Conservation (phyloP, 2,329 filamentous ascomycete species). For the Sporothrix mexicana region DNA sequence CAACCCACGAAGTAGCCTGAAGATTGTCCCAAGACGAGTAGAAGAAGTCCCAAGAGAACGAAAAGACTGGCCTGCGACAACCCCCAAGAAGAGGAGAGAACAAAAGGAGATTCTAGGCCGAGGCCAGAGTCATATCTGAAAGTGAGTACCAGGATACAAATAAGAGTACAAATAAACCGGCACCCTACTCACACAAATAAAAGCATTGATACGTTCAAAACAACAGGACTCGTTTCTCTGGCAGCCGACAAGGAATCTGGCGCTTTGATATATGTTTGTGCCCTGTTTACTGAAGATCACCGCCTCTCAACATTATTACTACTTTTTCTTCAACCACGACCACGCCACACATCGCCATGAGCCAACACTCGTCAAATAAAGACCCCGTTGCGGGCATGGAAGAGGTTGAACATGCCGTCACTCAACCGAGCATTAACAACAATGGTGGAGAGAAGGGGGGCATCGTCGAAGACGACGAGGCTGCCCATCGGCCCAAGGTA, state of each 20-base stretch:
- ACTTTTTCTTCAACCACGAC: not conserved
- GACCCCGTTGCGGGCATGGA: not conserved
- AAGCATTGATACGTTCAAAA: not conserved
- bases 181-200: not conserved
- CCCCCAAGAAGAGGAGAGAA: not conserved
- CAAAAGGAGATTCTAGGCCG: not conserved
- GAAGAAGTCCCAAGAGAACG: no score
- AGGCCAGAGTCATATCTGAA: not conserved
- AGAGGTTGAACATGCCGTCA: not conserved
- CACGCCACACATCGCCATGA: not conserved
- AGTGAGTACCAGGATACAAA: not conserved
- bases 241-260: not conserved
- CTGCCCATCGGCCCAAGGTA: not conserved
- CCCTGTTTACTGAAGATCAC: slow-evolving; percentile 3
- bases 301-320: not conserved
- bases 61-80: no score
- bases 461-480: not conserved
- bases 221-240: not conserved
- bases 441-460: not conserved
- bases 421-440: not conserved
- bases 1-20: not conserved
- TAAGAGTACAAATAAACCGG: slow-evolving; percentile 7
- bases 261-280: not conserved
- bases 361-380: slow-evolving; percentile 10
- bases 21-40: not conserved